Base-by-base conservation (phyloP, 2,329 filamentous ascomycete genomes). In the Claviceps paspali region DNA sequence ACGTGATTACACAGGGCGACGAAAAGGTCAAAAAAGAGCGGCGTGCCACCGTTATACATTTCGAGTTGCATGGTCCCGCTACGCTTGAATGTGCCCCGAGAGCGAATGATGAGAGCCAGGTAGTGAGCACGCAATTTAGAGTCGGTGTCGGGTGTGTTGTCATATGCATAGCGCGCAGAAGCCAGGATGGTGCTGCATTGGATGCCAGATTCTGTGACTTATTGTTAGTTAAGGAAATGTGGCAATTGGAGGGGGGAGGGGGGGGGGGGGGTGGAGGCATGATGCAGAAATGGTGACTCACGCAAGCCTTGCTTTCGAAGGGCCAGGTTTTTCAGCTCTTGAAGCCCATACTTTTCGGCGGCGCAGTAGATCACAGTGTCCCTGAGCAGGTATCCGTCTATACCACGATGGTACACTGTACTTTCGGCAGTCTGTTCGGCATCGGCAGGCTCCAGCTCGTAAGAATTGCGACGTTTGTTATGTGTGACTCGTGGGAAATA, bases 11-110 rank as follows among this genome's bases (percentile, higher is more conserved):
- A 86, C 61, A 94, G 75, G 14, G 87, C 85, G 35, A 94, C 87
- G 55, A 94, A 95, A 31, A 94, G 67, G 54, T 94, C 87, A 54
- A 94, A 95, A 64, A 93, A 94, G 41, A 93, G 67, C 52, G 82
- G 72, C 1, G 67, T 82, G 38, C 84, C 84, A 21, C 87, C 87
- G 43, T 76, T 74, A 56, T 82, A 82, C 86, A 95, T 94, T 63
- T 94, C 86, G 47, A 83, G 74, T 61, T 94, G 87, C 86, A 94
- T 93, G 3, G 86, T 94, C 38, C 86, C 85, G 59, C 85, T 93
- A 38, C 84, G 72, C 68, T 93, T 94, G 62, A 95, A 94, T 2
- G 84, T 93, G 52, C 74, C 73, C 47, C 87, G 75, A 49, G 80
- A 84, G 46, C 86, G 78, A 54, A 94, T 92, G 60, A 94, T 93